phyloP scores from a whole-genome alignment of 2,329 filamentous ascomycete genomes.

The Curvularia eragrostidis region DNA sequence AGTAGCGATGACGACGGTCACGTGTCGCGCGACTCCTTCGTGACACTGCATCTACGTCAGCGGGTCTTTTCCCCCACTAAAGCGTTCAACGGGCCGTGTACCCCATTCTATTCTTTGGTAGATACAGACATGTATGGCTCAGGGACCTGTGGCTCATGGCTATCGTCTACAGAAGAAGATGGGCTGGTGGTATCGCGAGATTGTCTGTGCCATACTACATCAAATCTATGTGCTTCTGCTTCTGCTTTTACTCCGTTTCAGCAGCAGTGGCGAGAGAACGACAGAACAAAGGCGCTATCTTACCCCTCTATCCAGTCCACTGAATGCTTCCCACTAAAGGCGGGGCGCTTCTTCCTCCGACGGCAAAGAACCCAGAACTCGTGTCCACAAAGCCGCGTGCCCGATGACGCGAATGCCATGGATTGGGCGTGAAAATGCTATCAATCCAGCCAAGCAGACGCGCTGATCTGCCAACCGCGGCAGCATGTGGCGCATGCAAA shows the following conservation, averaged over 20 bases:
- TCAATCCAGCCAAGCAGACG: constrained; percentile 24
- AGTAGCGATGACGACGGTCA: constrained; percentile 26
- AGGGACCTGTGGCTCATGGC: not conserved
- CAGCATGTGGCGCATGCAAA: constrained; percentile 25
- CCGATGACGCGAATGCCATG: constrained; percentile 36
- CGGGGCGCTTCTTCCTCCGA: not conserved
- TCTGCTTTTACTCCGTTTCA: not conserved
- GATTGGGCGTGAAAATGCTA: constrained; percentile 27
- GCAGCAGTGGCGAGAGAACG: not conserved
- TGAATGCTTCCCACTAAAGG: not conserved
- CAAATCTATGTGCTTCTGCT: not conserved
- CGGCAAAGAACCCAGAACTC: constrained; percentile 12
- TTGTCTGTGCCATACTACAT: not conserved
- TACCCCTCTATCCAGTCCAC: not conserved
- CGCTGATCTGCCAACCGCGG: constrained; percentile 33
- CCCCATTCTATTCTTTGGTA: not conserved
- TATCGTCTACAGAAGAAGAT: not conserved
- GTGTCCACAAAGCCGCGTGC: constrained; percentile 17
- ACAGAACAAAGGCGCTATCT: not conserved
- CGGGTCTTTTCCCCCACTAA: constrained; percentile 15
- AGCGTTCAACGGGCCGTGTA: not conserved
- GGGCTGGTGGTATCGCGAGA: not conserved
- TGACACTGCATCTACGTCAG: constrained; percentile 23
- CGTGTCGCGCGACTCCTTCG: constrained; percentile 26
- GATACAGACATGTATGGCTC: not conserved